A percentile compares a stretch with the other conserved stretches of the same genome.
These are phyloP conservation scores for Solanum pinnatisectum DNA, from an alignment of 257 asterid species.

Conservation along the genomic window DNA sequence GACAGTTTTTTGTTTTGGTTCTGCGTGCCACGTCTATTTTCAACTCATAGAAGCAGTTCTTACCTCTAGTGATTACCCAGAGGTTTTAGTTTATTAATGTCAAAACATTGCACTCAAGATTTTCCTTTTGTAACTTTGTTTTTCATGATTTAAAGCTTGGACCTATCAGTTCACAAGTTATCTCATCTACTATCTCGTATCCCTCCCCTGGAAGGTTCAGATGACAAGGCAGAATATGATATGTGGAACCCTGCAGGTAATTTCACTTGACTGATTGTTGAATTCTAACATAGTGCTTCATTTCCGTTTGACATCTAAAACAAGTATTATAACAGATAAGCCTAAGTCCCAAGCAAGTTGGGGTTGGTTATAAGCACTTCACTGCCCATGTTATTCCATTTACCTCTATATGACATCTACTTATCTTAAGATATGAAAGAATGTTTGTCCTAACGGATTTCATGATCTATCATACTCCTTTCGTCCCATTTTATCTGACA, in stretches of 20 bases:
- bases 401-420: neutral
- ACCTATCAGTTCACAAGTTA: conserved; percentile 57
- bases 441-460: neutral
- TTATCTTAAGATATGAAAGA: neutral
- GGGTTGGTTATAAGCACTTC: neutral
- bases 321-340: neutral
- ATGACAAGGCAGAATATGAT: conserved; percentile 28
- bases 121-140: neutral
- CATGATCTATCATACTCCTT: neutral
- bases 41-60: neutral
- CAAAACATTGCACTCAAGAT: neutral
- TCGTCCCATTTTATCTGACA: neutral
- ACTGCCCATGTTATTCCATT: neutral
- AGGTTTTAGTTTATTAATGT: neutral
- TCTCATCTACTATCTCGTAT: conserved; percentile 45
- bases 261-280: neutral
- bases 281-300: neutral
- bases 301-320: neutral
- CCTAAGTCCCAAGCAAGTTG: neutral
- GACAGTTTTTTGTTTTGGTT: neutral
- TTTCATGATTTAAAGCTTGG: conserved; percentile 35
- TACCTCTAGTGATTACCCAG: neutral
- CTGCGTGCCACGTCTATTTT: neutral
- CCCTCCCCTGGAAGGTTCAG: conserved; percentile 39
- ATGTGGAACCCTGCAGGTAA: conserved; percentile 74